These are phyloP conservation scores for Stephania japonica DNA, from an alignment of 164 flowering plant genomes.

Conservation along the genomic window DNA sequence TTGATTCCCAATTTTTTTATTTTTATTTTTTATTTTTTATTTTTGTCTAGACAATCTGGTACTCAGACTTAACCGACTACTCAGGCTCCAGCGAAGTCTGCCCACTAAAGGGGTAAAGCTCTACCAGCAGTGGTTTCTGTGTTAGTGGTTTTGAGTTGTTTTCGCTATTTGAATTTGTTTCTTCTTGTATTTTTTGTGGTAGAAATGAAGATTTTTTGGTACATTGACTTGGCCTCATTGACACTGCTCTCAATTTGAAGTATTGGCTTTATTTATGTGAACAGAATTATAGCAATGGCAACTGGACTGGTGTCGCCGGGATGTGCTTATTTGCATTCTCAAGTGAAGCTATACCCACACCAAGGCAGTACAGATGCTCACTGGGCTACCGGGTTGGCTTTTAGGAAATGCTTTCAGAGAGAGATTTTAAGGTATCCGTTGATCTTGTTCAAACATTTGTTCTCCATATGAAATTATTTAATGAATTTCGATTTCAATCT, in stretches of 20 bases:
- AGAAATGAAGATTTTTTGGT: not conserved
- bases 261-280: not conserved
- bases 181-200: not conserved
- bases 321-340: conserved; percentile 30
- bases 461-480: not conserved
- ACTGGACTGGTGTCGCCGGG: conserved; percentile 43
- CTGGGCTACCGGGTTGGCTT: conserved; percentile 29
- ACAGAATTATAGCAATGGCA: conserved; percentile 40
- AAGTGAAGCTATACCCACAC: conserved; percentile 20
- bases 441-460: not conserved
- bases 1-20: not conserved
- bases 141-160: not conserved
- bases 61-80: no score
- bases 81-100: no score
- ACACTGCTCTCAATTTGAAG: not conserved
- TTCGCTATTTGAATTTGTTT: not conserved
- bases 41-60: no score
- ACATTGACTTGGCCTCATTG: not conserved
- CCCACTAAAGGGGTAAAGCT: no score
- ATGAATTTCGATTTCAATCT: no score
- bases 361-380: conserved; percentile 33
- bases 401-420: conserved; percentile 31
- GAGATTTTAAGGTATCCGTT: conserved; percentile 34
- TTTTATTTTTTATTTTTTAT: not conserved
- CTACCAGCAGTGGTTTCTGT: no score